These are phyloP conservation scores for Russula brevipes DNA, from an alignment of 768 basidiomycete species.

Conservation along the genomic window DNA sequence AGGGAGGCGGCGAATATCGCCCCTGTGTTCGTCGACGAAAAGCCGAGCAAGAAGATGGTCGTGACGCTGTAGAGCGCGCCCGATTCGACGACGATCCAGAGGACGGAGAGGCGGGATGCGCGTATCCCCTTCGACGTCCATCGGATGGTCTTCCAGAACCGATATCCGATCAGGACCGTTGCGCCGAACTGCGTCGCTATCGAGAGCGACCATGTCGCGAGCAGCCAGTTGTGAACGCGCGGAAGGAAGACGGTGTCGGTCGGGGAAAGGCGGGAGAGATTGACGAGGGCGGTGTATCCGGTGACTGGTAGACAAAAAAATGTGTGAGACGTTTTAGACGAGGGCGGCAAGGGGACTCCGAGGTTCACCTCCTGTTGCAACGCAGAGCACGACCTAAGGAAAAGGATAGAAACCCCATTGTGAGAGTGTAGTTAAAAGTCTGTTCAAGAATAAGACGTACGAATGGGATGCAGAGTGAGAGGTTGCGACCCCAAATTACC, in stretches of 20 bases:
- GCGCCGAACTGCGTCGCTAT: slow-evolving; percentile 18
- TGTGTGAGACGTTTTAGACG: not conserved
- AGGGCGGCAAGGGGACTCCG: too few species aligned
- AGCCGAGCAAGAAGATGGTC: slow-evolving; percentile 6
- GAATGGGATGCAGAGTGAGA: slow-evolving; percentile 7
- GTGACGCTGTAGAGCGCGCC: slow-evolving; percentile 18
- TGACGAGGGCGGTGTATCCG: slow-evolving; percentile 4
- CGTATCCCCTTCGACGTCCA: not conserved
- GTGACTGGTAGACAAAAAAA: not conserved
- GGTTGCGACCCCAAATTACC: slow-evolving; percentile 18
- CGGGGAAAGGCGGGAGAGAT: not conserved
- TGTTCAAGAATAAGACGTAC: not conserved
- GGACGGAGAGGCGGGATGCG: not conserved
- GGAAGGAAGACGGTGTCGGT: not conserved
- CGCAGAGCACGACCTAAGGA: not conserved
- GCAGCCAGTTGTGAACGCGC: slow-evolving; percentile 7
- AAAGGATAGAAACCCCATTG: not conserved
- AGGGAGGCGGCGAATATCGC: slow-evolving; percentile 1
- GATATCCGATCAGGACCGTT: slow-evolving; percentile 16
- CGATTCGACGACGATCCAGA: slow-evolving; percentile 21
- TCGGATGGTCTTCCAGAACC: not conserved
- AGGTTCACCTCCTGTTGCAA: not conserved
- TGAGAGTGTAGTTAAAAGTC: not conserved
- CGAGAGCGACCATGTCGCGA: slow-evolving; percentile 15
- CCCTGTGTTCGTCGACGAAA: slow-evolving; percentile 6